phyloP scores from a whole-genome alignment of 176 grass and related monocot species.

The Olyra latifolia region DNA sequence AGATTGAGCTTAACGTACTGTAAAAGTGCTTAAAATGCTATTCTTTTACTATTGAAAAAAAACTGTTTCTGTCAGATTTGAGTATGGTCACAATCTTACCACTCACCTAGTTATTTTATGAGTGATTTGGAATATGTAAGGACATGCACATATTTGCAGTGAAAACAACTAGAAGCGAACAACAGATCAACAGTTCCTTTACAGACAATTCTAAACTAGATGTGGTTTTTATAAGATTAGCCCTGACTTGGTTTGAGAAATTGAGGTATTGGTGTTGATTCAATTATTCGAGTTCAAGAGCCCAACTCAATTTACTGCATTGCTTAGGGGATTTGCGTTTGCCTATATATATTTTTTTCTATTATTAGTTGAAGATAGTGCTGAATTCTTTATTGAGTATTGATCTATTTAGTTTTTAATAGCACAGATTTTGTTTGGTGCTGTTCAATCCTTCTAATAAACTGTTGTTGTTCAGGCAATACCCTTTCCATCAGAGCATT shows the following conservation, averaged over 20 bases:
- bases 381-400: neutral
- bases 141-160: too few relatives aligned
- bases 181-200: neutral
- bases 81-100: neutral
- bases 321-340: neutral
- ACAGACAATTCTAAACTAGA: neutral
- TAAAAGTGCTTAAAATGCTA: too few relatives aligned
- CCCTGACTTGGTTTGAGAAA: neutral
- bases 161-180: neutral
- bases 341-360: neutral
- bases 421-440: neutral
- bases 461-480: slow-evolving; percentile 44
- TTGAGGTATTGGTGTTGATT: neutral
- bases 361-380: neutral
- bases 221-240: neutral
- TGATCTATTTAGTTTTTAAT: slow-evolving; percentile 16
- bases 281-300: neutral
- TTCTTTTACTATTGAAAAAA: neutral
- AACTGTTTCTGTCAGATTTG: neutral
- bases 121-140: neutral
- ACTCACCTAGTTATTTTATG: neutral
- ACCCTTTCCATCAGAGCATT: slow-evolving; percentile 41
- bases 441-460: neutral
- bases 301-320: neutral
- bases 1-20: too few relatives aligned